Evolutionary conservation across 208 protist genomes (phyloP).

Genomic region (Crithidia expoeki): DNA sequence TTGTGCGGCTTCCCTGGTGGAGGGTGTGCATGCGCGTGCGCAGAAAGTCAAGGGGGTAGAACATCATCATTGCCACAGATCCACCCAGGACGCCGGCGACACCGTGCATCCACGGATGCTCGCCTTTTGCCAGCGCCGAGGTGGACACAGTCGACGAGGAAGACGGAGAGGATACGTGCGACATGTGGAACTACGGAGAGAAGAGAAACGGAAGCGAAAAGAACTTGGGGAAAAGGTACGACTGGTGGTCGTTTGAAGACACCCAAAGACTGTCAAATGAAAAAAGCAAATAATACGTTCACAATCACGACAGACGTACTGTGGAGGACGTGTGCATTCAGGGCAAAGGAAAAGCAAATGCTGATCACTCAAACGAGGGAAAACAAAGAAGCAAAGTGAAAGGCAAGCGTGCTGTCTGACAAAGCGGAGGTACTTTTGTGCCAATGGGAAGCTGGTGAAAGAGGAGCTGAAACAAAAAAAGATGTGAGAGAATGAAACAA

Average conservation of each 20-base stretch:
- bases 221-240: too few relatives aligned
- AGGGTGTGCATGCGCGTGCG: conserved; percentile 83
- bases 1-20: conserved; percentile 48
- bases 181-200: background rate
- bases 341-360: background rate
- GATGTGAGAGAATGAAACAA: background rate
- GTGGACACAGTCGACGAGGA: background rate
- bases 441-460: too few relatives aligned
- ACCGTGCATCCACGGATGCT: conserved; percentile 77
- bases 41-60: conserved; percentile 88
- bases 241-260: too few relatives aligned
- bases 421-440: too few relatives aligned
- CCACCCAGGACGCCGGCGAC: conserved; percentile 71
- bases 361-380: too few relatives aligned
- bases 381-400: conserved; percentile 14
- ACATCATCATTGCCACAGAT: conserved; percentile 67
- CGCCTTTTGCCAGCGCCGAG: conserved; percentile 11
- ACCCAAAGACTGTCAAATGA: too few relatives aligned
- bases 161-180: background rate
- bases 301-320: background rate
- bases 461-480: background rate
- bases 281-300: background rate
- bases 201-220: background rate
- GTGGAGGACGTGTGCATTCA: background rate
- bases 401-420: too few relatives aligned